A percentile compares a stretch with the other conserved stretches of the same genome.
Conservation (phyloP, 345 rosid genomes). For the Kandelia obovata region DNA sequence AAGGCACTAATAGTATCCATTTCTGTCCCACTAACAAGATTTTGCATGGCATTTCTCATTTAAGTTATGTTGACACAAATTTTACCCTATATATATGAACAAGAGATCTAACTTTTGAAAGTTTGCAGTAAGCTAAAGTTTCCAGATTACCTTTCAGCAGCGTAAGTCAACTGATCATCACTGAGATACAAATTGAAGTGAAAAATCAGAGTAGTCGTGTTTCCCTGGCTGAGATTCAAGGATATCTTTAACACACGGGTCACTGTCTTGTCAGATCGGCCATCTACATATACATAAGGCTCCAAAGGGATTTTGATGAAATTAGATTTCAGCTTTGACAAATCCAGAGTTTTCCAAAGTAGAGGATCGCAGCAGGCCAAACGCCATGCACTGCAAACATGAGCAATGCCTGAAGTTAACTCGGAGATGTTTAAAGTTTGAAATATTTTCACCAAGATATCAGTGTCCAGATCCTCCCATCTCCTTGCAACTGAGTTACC, state of each 20-base stretch:
- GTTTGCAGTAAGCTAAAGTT: neutral
- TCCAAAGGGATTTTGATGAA: constrained; percentile 63
- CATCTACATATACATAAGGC: constrained; percentile 74
- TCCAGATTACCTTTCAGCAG: constrained; percentile 62
- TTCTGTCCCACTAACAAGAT: neutral
- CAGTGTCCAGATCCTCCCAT: constrained; percentile 83
- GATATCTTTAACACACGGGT: constrained; percentile 56
- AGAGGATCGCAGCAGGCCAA: constrained; percentile 74
- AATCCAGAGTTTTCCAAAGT: constrained; percentile 76
- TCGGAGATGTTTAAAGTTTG: constrained; percentile 50
- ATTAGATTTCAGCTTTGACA: constrained; percentile 59
- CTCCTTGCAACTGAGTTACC: constrained; percentile 34
- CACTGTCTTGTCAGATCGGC: constrained; percentile 46
- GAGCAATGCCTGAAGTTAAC: constrained; percentile 61
- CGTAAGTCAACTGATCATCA: constrained; percentile 72
- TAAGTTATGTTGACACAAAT: neutral
- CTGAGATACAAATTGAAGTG: constrained; percentile 59
- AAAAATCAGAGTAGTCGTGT: constrained; percentile 53
- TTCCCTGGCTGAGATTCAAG: constrained; percentile 62
- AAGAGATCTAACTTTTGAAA: neutral
- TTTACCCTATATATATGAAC: neutral
- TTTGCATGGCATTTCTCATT: neutral
- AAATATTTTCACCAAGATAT: constrained; percentile 65
- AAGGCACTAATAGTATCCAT: neutral
- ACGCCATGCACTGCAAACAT: constrained; percentile 78